phyloP scores from a whole-genome alignment of 441 rosid genomes.

The Populus trichocarpa region DNA sequence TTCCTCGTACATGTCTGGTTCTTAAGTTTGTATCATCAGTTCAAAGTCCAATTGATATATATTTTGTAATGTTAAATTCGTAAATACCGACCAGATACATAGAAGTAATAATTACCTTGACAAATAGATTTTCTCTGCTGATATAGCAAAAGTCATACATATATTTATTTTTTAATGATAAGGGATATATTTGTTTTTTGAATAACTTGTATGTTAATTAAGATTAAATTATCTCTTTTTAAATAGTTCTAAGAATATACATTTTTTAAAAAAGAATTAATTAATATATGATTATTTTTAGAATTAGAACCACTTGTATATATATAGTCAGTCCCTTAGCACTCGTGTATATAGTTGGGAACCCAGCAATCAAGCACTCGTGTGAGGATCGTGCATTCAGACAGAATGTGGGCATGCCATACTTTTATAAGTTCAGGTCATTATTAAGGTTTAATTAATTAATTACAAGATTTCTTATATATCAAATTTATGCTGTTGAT shows the following conservation, averaged over 20 bases:
- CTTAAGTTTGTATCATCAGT: neutral
- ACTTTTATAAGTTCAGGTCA: neutral
- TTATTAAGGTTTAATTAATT: neutral
- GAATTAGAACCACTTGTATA: no score
- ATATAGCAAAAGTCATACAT: no score
- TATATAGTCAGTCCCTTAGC: no score
- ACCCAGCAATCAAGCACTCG: neutral
- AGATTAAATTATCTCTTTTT: no score
- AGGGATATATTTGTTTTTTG: no score
- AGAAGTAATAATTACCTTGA: neutral
- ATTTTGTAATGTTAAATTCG: neutral
- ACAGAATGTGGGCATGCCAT: neutral
- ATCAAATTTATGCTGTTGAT: neutral
- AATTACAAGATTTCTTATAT: no score
- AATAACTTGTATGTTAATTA: no score
- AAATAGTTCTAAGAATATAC: no score
- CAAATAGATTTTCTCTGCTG: no score
- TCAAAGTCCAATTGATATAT: neutral
- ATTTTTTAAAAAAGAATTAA: no score
- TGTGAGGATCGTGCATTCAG: neutral
- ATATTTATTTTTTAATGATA: no score
- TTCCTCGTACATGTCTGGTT: constrained; percentile 31
- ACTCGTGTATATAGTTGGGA: neutral
- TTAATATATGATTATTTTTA: no score
- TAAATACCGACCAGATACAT: neutral